phyloP scores from a whole-genome alignment of 2,329 filamentous ascomycete species.

The Dactylellina parvicollis region DNA sequence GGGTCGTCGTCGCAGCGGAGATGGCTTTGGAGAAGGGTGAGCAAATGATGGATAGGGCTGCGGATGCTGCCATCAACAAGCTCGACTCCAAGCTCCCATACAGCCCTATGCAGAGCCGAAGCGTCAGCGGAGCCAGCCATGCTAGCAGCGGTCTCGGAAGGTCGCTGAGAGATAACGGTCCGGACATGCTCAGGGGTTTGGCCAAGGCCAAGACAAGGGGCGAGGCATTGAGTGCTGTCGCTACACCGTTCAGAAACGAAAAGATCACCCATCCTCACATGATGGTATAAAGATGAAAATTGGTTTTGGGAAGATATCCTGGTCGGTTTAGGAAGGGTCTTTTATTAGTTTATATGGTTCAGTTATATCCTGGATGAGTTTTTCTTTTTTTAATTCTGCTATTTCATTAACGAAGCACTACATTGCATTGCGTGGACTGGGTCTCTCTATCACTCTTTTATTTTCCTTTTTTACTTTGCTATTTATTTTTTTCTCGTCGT shows the following conservation, averaged over 20 bases:
- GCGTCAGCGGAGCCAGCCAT: conserved; percentile 18
- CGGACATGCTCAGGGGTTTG: conserved; percentile 41
- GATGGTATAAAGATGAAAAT: conserved; percentile 20
- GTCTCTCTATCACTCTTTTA: conserved; percentile 45
- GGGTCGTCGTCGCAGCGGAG: conserved; percentile 56
- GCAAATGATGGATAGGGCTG: conserved; percentile 49
- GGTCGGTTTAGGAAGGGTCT: not conserved
- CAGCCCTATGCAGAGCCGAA: conserved; percentile 7
- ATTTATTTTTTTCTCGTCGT: conserved; percentile 23
- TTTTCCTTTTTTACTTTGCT: conserved; percentile 13
- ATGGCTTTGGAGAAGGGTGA: conserved; percentile 55
- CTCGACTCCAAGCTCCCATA: conserved; percentile 33
- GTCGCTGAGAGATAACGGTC: conserved; percentile 36
- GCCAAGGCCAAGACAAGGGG: conserved; percentile 52
- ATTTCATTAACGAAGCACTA: conserved; percentile 45
- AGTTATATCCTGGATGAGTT: conserved; percentile 4
- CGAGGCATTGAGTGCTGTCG: conserved; percentile 34
- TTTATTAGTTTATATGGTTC: conserved; percentile 14
- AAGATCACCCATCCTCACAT: conserved; percentile 27
- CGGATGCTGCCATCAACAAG: conserved; percentile 44
- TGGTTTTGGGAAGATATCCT: not conserved
- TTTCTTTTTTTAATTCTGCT: conserved; percentile 27
- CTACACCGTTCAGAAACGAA: conserved; percentile 28
- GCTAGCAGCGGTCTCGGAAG: conserved; percentile 45
- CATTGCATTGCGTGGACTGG: conserved; percentile 54